A percentile compares a stretch with the other conserved stretches of the same genome.
Conservation (phyloP, 2,329 filamentous ascomycete species). For the Claviceps africana region DNA sequence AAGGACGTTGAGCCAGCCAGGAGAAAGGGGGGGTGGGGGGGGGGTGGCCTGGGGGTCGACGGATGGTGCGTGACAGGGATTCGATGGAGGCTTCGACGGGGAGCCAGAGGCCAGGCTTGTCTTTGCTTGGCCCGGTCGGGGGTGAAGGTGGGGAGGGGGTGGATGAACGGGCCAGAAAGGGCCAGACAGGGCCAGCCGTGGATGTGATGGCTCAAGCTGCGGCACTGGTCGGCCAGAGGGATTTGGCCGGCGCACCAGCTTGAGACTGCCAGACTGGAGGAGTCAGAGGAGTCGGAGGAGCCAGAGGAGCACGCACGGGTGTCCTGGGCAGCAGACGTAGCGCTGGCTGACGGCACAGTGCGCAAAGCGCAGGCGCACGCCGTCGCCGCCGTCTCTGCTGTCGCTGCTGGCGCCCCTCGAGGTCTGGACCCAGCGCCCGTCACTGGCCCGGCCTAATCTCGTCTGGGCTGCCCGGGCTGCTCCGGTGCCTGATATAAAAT, state of each 20-base stretch:
- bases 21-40: slow-evolving; percentile 4
- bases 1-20: slow-evolving; percentile 4
- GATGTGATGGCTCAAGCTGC: neutral
- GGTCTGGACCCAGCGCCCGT: too few relatives aligned
- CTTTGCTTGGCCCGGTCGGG: neutral
- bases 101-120: neutral
- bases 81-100: neutral
- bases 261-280: too few relatives aligned
- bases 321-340: neutral
- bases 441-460: too few relatives aligned
- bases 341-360: neutral
- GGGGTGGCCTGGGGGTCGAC: too few relatives aligned
- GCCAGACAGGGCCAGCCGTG: neutral
- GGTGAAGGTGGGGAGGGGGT: too few relatives aligned
- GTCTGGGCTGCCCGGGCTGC: too few relatives aligned
- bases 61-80: too few relatives aligned
- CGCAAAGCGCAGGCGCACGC: too few relatives aligned
- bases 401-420: too few relatives aligned
- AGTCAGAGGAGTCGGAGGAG: too few relatives aligned
- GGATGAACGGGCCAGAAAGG: neutral
- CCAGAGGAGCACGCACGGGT: neutral
- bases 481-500: neutral
- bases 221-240: neutral
- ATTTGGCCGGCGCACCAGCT: neutral
- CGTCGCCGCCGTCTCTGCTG: too few relatives aligned